These are phyloP conservation scores for Sclerotiophoma versabilis DNA, from an alignment of 2,329 filamentous ascomycete species.

Conservation along the genomic window DNA sequence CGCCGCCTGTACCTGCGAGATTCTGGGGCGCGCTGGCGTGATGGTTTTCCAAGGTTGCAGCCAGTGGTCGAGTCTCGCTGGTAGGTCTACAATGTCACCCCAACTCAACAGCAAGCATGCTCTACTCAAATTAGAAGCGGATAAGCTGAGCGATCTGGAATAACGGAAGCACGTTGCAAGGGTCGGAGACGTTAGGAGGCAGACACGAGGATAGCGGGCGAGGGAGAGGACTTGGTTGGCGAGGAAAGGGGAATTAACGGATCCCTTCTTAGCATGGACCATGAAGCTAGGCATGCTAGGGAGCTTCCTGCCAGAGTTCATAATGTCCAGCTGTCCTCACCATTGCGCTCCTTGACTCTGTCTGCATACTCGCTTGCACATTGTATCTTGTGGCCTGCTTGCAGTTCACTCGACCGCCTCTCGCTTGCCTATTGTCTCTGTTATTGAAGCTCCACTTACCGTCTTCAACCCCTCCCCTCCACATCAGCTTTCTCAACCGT, in stretches of 20 bases:
- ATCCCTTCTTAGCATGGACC: conserved; percentile 22
- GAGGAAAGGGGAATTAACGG: conserved; percentile 28
- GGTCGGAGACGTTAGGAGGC: conserved; percentile 22
- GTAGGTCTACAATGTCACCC: conserved; percentile 31
- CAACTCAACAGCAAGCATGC: conserved; percentile 16
- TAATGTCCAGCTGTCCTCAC: conserved; percentile 37
- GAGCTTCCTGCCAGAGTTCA: conserved; percentile 22
- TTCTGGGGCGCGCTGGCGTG: conserved; percentile 27
- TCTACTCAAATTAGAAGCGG: conserved; percentile 36
- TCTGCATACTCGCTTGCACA: conserved; percentile 21
- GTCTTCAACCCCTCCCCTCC: conserved; percentile 18
- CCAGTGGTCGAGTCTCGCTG: conserved; percentile 21
- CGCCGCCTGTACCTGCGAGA: conserved; percentile 21
- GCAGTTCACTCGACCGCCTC: conserved; percentile 9
- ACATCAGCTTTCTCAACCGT: conserved; percentile 13
- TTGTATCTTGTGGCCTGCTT: conserved; percentile 8
- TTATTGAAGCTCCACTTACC: conserved; percentile 25
- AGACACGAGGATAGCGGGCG: conserved; percentile 25
- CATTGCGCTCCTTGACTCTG: conserved; percentile 28
- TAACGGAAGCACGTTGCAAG: conserved; percentile 24
- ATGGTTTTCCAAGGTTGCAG: conserved; percentile 28
- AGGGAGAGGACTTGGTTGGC: conserved; percentile 20
- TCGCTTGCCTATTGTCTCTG: conserved; percentile 17
- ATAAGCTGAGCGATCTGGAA: conserved; percentile 32
- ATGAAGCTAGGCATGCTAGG: conserved; percentile 32